These are phyloP conservation scores for Citrus unshiu DNA, from an alignment of 345 rosid species.

Conservation along the genomic window DNA sequence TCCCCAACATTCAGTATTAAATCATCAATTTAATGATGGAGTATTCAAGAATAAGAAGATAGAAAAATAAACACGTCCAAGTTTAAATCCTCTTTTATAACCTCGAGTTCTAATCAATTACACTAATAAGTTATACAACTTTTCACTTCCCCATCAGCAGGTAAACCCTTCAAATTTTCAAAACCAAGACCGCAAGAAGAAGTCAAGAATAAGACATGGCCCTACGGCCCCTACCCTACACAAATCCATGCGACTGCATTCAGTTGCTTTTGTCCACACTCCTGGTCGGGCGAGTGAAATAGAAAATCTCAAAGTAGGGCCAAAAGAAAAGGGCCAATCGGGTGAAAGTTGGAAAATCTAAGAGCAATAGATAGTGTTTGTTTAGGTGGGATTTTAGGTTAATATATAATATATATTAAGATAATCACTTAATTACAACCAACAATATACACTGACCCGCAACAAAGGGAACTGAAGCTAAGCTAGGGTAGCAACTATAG, in stretches of 20 bases:
- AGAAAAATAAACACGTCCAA: neutral
- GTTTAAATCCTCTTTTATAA: neutral
- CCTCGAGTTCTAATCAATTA: neutral
- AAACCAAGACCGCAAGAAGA: too few species aligned
- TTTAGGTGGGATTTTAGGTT: conserved; percentile 3
- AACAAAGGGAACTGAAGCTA: conserved; percentile 7
- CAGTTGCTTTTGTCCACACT: neutral
- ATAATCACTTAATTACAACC: too few species aligned
- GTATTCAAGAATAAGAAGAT: neutral
- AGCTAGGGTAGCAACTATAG: neutral
- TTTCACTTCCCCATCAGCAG: neutral
- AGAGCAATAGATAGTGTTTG: conserved; percentile 18
- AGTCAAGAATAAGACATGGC: neutral
- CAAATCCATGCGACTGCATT: neutral
- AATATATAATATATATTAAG: neutral
- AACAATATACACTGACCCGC: conserved; percentile 8
- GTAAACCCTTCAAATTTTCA: too few species aligned
- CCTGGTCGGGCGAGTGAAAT: neutral
- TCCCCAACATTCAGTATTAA: too few species aligned
- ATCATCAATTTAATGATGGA: too few species aligned
- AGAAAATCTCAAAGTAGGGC: neutral
- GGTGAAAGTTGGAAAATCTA: conserved; percentile 17
- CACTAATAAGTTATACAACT: neutral
- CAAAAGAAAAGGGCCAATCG: neutral
- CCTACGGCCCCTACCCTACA: neutral